Base-by-base conservation (phyloP, 1,139 yeast species). In the Sugiyamaella novakii region DNA sequence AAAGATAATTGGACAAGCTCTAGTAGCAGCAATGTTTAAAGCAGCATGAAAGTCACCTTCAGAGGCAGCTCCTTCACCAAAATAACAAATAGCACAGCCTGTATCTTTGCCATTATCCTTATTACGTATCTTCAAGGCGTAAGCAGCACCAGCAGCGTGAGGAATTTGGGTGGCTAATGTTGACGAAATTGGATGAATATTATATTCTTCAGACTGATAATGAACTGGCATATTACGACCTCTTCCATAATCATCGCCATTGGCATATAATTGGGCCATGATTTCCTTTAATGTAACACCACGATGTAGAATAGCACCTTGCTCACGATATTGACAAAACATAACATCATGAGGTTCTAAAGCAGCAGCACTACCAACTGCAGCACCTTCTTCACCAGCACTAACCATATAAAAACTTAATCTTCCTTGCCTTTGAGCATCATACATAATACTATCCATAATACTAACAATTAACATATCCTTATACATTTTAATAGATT, bases 41-140 rank as follows among this genome's bases (percentile, higher is more conserved):
- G 70, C 70, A 31, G 69, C 69, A 46, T 67, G 71, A 56, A 67
- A 67, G 35, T 67, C 71, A 5, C 71, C 71, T 49, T 67, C 71
- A 14, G 70, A 66, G 0, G 71, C 70, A 1, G 71, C 71, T 4
- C 71, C 71, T 42, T 67, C 71, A 10, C 71, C 71, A 54, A 67
- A 65, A 51, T 65, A 67, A 52, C 69, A 64, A 27, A 67, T 59
- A 1, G 56, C 56, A 29, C 61, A 56, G 2, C 63, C 65, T 1
- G 46, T 24, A 17, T 42, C 46, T 15, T 30, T 36, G 11, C 12
- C 17, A 28, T 31, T 31, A 15, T 59, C 59, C 11, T 56, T 54
- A 5, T 65, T 66, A 7, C 51, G 52, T 22, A 67, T 54, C 55
- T 67, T 67, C 41, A 67, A 52, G 1, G 69, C 69, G 36, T 67